Percentiles rank a stretch among this genome's conserved stretches.
Evolutionary conservation across 371 early-diverging fungal species (phyloP).

Genomic region (Mucor saturninus): DNA sequence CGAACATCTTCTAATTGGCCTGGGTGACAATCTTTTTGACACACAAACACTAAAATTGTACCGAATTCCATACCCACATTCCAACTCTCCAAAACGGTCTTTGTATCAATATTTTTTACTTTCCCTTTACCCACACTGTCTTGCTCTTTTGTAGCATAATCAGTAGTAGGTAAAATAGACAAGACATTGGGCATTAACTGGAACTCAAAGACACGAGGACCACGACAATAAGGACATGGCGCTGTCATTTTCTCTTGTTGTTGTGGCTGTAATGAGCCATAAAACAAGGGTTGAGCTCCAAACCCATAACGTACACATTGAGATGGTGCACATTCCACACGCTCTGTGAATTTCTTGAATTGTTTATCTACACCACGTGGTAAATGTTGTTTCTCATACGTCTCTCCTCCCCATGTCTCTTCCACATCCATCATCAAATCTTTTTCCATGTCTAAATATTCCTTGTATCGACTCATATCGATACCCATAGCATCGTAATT

Average conservation of each 20-base stretch:
- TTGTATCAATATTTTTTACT: conserved; percentile 34
- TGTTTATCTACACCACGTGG: conserved; percentile 80
- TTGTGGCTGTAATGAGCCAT: conserved; percentile 31
- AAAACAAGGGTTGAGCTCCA: conserved; percentile 75
- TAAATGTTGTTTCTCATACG: conserved; percentile 77
- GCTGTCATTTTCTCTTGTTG: conserved; percentile 43
- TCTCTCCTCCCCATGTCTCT: conserved; percentile 76
- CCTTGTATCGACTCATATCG: conserved; percentile 54
- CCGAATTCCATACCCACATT: conserved; percentile 93
- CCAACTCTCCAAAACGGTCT: conserved; percentile 53
- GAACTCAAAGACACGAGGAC: conserved; percentile 85
- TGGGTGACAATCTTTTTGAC: conserved; percentile 79
- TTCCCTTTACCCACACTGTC: conserved; percentile 21
- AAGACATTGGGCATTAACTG: conserved; percentile 92
- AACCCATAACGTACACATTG: conserved; percentile 88
- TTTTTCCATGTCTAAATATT: conserved; percentile 55
- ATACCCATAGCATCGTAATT: conserved; percentile 28
- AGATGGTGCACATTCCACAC: conserved; percentile 75
- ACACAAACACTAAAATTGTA: conserved; percentile 84
- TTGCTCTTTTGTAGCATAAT: conserved; percentile 40
- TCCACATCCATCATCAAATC: conserved; percentile 40
- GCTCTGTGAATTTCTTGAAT: conserved; percentile 78
- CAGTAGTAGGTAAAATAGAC: conserved; percentile 62
- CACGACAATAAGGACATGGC: conserved; percentile 73
- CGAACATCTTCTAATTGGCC: conserved; percentile 37